These are phyloP conservation scores for Penicillium sp. DNA, from an alignment of 2,329 filamentous ascomycete species.

Conservation along the genomic window DNA sequence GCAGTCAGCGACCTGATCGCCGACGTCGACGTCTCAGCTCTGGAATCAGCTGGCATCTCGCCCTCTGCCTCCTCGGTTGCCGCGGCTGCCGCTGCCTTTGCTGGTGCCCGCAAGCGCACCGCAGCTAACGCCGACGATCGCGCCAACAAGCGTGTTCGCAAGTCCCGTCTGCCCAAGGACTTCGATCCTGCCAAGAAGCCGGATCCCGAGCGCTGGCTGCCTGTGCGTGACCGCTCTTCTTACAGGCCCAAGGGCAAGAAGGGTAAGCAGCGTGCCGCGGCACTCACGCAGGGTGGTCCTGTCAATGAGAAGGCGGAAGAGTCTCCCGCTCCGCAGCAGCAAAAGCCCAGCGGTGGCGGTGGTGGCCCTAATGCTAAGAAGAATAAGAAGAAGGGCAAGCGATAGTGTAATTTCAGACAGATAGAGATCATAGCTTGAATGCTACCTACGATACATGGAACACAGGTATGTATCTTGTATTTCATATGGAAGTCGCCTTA, in stretches of 20 bases:
- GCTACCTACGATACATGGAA: constrained; percentile 7
- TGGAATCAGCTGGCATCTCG: constrained; percentile 48
- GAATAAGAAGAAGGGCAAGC: constrained; percentile 53
- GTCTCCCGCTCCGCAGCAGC: constrained; percentile 40
- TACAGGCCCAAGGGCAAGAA: constrained; percentile 92
- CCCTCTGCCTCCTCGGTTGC: constrained; percentile 34
- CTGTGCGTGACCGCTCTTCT: constrained; percentile 80
- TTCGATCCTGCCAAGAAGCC: constrained; percentile 72
- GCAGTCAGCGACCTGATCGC: constrained; percentile 43
- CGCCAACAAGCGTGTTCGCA: constrained; percentile 45
- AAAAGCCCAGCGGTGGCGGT: constrained; percentile 36
- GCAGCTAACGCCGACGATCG: constrained; percentile 32
- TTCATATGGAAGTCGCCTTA: neutral
- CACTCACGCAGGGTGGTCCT: constrained; percentile 80
- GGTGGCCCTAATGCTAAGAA: constrained; percentile 45
- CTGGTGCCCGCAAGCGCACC: constrained; percentile 43
- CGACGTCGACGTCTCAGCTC: constrained; percentile 44
- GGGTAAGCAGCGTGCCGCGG: constrained; percentile 76
- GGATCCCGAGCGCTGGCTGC: constrained; percentile 91
- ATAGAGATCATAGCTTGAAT: constrained; percentile 9
- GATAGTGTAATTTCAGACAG: constrained; percentile 27
- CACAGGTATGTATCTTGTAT: neutral
- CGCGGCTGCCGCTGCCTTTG: constrained; percentile 33
- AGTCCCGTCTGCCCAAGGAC: constrained; percentile 50
- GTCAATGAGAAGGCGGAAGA: constrained; percentile 70